Evolutionary conservation across 1,139 yeast species (phyloP), one percentile per base, ranked within the genome.

Genomic region (Scheffersomyces lignicola): DNA sequence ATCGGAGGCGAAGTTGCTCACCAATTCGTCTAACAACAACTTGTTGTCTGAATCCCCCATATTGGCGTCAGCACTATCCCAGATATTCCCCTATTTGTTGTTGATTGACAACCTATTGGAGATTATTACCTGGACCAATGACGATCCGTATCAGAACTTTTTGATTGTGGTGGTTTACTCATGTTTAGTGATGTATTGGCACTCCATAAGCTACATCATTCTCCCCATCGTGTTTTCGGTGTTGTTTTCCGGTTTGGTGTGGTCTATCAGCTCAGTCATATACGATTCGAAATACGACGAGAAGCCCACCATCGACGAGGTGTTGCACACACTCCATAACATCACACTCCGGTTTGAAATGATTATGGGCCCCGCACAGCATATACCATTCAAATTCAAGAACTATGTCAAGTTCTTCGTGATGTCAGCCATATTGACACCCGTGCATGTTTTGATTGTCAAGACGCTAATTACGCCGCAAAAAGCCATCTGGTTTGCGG

Each of bases 221-320:
- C 44, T 76, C 15, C 82, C 81, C 0, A 32, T 68, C 2, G 27
- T 71, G 11, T 27, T 65, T 10, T 59, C 67, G 3, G 24, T 67
- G 6, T 36, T 50, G 2, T 66, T 70, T 45, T 60, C 75, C 28
- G 61, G 70, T 28, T 29, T 62, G 5, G 68, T 66, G 17, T 77
- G 81, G 81, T 57, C 68, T 16, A 56, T 71, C 10, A 67, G 64
- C 39, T 66, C 74, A 7, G 62, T 68, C 4, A 51, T 66, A 5
- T 60, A 63, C 40, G 78, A 74, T 40, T 60, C 73, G 24, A 64
- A 62, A 40, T 60, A 48, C 39, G 64, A 64, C 37, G 76, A 68
- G 43, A 69, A 64, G 44, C 83, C 83, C 5, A 77, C 83, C 1
- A 55, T 78, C 29, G 83, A 77, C 38, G 83, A 78, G 45, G 76